These are phyloP conservation scores for Lachnellula occidentalis DNA, from an alignment of 2,329 filamentous ascomycete genomes.

Conservation along the genomic window DNA sequence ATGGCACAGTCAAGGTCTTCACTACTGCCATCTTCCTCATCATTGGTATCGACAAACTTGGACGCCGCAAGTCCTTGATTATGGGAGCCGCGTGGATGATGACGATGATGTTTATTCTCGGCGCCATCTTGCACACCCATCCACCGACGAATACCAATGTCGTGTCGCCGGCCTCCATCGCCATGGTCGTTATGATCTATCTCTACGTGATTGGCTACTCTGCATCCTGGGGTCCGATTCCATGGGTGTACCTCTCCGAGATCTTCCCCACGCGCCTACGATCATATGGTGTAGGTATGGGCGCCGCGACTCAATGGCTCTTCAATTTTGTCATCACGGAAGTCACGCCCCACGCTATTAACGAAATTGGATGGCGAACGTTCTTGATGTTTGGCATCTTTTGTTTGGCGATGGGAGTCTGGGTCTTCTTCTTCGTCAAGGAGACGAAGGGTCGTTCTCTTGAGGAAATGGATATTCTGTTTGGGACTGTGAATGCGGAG, in stretches of 20 bases:
- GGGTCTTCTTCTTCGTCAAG: slow-evolving; percentile 52
- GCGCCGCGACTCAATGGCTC: slow-evolving; percentile 63
- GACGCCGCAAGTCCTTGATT: slow-evolving; percentile 44
- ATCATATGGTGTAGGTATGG: slow-evolving; percentile 56
- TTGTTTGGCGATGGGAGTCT: slow-evolving; percentile 36
- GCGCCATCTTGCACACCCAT: slow-evolving; percentile 41
- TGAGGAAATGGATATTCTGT: slow-evolving; percentile 45
- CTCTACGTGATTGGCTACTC: slow-evolving; percentile 38
- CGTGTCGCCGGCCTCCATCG: slow-evolving; percentile 40
- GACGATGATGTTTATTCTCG: slow-evolving; percentile 47
- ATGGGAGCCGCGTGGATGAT: slow-evolving; percentile 45
- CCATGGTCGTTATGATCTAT: slow-evolving; percentile 25
- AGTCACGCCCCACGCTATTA: slow-evolving; percentile 44
- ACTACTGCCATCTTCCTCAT: slow-evolving; percentile 52
- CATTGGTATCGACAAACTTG: slow-evolving; percentile 41
- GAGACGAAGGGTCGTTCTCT: slow-evolving; percentile 64
- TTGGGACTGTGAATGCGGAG: slow-evolving; percentile 10
- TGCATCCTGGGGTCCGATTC: slow-evolving; percentile 47
- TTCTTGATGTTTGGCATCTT: slow-evolving; percentile 44
- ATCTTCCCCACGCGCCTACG: slow-evolving; percentile 45
- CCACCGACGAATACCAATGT: slow-evolving; percentile 28
- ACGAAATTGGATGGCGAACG: slow-evolving; percentile 39
- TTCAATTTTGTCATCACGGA: slow-evolving; percentile 65
- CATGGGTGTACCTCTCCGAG: slow-evolving; percentile 46
- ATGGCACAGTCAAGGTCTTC: slow-evolving; percentile 63